A percentile compares a stretch with the other conserved stretches of the same genome.
Conservation (phyloP, 78 protist genomes). For the Dictyostelium discoideum region DNA sequence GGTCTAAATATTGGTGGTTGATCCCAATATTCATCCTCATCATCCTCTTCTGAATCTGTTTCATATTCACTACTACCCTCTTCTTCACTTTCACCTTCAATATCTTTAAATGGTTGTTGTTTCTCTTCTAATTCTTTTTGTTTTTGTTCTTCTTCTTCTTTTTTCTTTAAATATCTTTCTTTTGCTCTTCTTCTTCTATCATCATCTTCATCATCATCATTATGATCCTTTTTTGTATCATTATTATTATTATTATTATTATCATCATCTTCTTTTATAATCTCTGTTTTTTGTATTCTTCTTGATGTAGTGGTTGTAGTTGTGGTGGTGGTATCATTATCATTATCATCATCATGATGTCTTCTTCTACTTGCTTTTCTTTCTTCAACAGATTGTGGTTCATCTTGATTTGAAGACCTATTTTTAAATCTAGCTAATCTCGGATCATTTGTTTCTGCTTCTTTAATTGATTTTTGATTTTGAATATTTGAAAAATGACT, state of each 20-base stretch:
- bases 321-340: not conserved
- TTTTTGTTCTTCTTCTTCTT: slow-evolving; percentile 39
- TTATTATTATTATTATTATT: not conserved
- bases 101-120: slow-evolving; percentile 1
- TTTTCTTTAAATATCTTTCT: slow-evolving; percentile 27
- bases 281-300: slow-evolving; percentile 44
- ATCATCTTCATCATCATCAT: slow-evolving; percentile 35
- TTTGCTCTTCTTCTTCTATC: slow-evolving; percentile 74
- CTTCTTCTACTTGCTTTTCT: slow-evolving; percentile 23
- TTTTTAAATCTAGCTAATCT: slow-evolving; percentile 54
- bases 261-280: not conserved
- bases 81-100: not conserved
- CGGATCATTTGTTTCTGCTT: slow-evolving; percentile 14
- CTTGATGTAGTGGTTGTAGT: not conserved
- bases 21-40: slow-evolving; percentile 20
- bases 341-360: not conserved
- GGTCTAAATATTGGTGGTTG: slow-evolving; percentile 52
- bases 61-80: slow-evolving; percentile 14
- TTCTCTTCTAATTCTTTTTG: not conserved
- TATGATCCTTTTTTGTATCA: not conserved
- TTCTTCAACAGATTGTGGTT: not conserved
- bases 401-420: not conserved
- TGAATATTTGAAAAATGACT: not conserved
- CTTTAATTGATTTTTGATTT: slow-evolving; percentile 23
- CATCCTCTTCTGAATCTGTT: slow-evolving; percentile 31